A percentile compares a stretch with the other conserved stretches of the same genome.
Conservation (phyloP, 1,284 basidiomycete genomes). For the Cryptococcus sp. region DNA sequence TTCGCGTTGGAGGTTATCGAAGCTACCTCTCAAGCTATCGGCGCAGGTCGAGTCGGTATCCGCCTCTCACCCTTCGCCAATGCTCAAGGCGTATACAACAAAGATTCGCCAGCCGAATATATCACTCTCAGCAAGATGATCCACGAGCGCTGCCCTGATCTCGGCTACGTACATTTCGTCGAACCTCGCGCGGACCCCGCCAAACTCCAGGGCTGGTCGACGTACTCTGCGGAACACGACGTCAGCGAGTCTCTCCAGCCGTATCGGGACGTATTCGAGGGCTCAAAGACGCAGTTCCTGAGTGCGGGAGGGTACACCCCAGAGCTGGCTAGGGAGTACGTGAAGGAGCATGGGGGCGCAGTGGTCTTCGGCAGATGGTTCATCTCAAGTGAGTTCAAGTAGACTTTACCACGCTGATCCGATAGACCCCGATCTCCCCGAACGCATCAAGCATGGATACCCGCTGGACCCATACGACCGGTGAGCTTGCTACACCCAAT, state of each 20-base stretch:
- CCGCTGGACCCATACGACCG: conserved; percentile 47
- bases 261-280: conserved; percentile 22
- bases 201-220: conserved; percentile 22
- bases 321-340: conserved; percentile 31
- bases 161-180: conserved; percentile 63
- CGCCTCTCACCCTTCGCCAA: conserved; percentile 61
- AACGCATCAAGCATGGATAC: conserved; percentile 50
- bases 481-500: neutral
- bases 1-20: conserved; percentile 62
- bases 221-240: conserved; percentile 18
- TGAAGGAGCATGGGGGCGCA: conserved; percentile 50
- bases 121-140: conserved; percentile 24
- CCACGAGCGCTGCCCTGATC: conserved; percentile 55
- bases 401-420: neutral
- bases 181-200: conserved; percentile 54
- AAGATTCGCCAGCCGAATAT: conserved; percentile 4
- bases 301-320: conserved; percentile 56
- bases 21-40: conserved; percentile 58
- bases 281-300: conserved; percentile 51
- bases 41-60: conserved; percentile 57
- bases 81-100: conserved; percentile 47
- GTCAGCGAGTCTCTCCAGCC: conserved; percentile 21
- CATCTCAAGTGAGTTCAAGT: conserved; percentile 52
- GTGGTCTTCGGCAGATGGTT: conserved; percentile 59
- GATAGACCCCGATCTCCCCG: conserved; percentile 60